phyloP scores from a whole-genome alignment of 768 basidiomycete genomes.

The Symmetrospora coprosmae region DNA sequence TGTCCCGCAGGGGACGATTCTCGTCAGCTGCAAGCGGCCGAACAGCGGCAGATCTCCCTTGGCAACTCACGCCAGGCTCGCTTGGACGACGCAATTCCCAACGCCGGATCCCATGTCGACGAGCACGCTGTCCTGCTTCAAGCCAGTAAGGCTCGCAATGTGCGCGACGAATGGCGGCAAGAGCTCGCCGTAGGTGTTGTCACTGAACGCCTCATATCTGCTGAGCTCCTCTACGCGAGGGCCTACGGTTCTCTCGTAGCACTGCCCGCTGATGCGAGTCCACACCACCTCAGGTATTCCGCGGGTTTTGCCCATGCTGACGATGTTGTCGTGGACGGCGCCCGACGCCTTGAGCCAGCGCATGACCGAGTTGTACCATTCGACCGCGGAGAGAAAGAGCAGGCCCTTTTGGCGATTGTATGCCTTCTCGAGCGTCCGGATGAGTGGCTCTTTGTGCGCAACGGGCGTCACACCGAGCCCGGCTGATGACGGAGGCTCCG shows the following conservation, averaged over 20 bases:
- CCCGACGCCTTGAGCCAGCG: conserved; percentile 23
- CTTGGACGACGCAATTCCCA: conserved; percentile 68
- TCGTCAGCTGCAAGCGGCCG: background rate
- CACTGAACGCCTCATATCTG: conserved; percentile 63
- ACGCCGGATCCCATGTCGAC: conserved; percentile 77
- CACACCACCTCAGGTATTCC: conserved; percentile 55
- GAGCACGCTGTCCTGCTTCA: conserved; percentile 54
- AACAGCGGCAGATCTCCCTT: background rate
- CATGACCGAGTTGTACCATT: conserved; percentile 25
- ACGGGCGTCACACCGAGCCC: background rate
- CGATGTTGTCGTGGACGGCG: conserved; percentile 22
- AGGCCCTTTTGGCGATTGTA: conserved; percentile 25
- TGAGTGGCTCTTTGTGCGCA: conserved; percentile 10
- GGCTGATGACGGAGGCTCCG: background rate
- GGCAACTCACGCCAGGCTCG: conserved; percentile 52
- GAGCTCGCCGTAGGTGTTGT: conserved; percentile 77
- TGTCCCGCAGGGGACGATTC: background rate
- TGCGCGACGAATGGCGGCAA: conserved; percentile 48
- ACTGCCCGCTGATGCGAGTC: conserved; percentile 69
- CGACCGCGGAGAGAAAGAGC: conserved; percentile 23
- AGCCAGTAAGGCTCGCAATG: conserved; percentile 44
- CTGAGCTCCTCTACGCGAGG: conserved; percentile 68
- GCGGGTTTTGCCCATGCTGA: conserved; percentile 21
- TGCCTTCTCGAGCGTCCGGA: conserved; percentile 29
- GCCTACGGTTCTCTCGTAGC: conserved; percentile 82